These are phyloP conservation scores for Triticum dicoccoides DNA, from an alignment of 176 grass and related monocot species.

Conservation along the genomic window DNA sequence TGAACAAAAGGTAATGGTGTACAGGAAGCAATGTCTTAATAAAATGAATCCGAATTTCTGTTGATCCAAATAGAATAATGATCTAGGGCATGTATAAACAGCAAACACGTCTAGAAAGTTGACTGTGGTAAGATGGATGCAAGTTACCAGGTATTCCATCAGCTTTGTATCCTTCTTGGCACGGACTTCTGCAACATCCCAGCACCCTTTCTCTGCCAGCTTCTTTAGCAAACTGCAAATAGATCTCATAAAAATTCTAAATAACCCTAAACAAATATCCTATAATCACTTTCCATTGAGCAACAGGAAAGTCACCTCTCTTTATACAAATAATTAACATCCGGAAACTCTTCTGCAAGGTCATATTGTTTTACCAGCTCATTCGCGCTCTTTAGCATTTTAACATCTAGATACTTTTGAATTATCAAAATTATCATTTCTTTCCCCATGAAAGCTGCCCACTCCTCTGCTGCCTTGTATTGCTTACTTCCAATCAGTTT, in stretches of 20 bases:
- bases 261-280: constrained; percentile 6
- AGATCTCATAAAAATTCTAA: constrained; percentile 10
- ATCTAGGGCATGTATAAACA: constrained; percentile 4
- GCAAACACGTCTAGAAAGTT: not conserved
- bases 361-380: constrained; percentile 74
- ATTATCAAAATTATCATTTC: constrained; percentile 65
- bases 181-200: constrained; percentile 85
- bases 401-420: constrained; percentile 69
- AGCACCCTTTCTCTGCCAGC: constrained; percentile 92
- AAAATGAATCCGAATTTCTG: not conserved
- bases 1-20: not conserved
- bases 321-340: constrained; percentile 81
- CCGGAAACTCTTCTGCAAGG: constrained; percentile 74
- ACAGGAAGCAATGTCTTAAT: constrained; percentile 11
- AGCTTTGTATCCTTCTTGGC: constrained; percentile 77
- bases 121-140: constrained; percentile 1
- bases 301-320: constrained; percentile 61
- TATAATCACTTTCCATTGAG: constrained; percentile 5
- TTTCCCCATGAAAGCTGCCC: constrained; percentile 75
- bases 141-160: constrained; percentile 83
- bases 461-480: constrained; percentile 72
- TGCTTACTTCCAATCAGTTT: constrained; percentile 67
- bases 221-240: constrained; percentile 77
- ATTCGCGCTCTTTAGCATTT: constrained; percentile 86
- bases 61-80: not conserved